Evolutionary conservation across 176 grass and related monocot genomes (phyloP).

Genomic region (Rhynchospora pubera): DNA sequence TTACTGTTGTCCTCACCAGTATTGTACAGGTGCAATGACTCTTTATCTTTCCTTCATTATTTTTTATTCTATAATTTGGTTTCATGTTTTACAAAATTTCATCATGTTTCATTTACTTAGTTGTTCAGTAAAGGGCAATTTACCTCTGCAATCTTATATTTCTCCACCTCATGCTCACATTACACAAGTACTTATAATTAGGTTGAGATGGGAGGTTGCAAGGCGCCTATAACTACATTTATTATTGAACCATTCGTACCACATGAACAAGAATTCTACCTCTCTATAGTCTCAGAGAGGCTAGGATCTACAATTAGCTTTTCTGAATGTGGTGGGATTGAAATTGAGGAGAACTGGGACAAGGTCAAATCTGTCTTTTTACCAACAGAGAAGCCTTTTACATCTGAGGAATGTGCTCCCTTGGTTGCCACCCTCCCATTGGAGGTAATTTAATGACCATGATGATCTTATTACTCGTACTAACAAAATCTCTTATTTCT

Average conservation of each 20-base stretch:
- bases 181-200: conserved; percentile 15
- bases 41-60: neutral
- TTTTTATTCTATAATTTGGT: neutral
- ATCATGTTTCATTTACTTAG: neutral
- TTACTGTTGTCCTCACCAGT: neutral
- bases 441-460: conserved; percentile 27
- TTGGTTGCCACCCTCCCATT: conserved; percentile 40
- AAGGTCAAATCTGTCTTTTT: conserved; percentile 41
- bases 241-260: conserved; percentile 42
- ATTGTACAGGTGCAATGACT: neutral
- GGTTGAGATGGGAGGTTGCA: conserved; percentile 51
- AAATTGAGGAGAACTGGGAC: conserved; percentile 55
- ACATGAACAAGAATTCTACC: conserved; percentile 47
- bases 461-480: neutral
- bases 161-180: neutral
- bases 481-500: neutral
- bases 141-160: neutral
- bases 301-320: conserved; percentile 42
- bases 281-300: conserved; percentile 42
- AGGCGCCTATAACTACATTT: conserved; percentile 38
- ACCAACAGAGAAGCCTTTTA: conserved; percentile 38
- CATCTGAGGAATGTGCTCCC: conserved; percentile 35
- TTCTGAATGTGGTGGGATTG: conserved; percentile 49
- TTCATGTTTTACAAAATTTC: neutral
- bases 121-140: neutral